These are phyloP conservation scores for Opeltia flavorubescens DNA, from an alignment of 495 filamentous ascomycete genomes.

Conservation along the genomic window DNA sequence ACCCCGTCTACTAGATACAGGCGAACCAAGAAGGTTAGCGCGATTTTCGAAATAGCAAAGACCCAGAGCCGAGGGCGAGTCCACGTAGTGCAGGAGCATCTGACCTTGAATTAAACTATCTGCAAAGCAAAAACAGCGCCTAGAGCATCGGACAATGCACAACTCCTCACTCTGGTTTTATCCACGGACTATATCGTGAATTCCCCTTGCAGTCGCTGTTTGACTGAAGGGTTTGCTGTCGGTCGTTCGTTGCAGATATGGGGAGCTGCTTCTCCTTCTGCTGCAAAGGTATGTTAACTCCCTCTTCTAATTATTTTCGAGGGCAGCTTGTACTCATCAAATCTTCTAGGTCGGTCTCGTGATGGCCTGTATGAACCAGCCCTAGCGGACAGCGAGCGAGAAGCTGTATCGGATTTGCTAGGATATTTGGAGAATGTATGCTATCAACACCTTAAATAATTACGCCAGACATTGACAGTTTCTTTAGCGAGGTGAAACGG, in stretches of 20 bases:
- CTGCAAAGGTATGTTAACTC: slow-evolving; percentile 30
- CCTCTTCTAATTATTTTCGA: neutral
- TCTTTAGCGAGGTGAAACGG: slow-evolving; percentile 73
- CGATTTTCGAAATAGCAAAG: neutral
- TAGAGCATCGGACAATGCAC: neutral
- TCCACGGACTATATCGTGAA: no score
- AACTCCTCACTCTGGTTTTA: neutral
- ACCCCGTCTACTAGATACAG: neutral
- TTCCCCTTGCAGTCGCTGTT: neutral
- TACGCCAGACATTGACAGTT: slow-evolving; percentile 7
- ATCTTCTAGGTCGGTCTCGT: slow-evolving; percentile 55
- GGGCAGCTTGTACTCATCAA: neutral
- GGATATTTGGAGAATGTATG: slow-evolving; percentile 91
- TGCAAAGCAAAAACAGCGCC: neutral
- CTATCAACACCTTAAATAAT: slow-evolving; percentile 8
- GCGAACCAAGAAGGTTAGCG: neutral
- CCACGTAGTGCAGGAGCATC: neutral
- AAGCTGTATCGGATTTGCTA: slow-evolving; percentile 90
- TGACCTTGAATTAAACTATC: neutral
- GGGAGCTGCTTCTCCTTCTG: slow-evolving; percentile 14
- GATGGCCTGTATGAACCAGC: slow-evolving; percentile 93
- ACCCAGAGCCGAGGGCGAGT: neutral
- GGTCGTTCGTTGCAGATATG: neutral
- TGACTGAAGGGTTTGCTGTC: neutral
- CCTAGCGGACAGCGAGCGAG: slow-evolving; percentile 88